Base-by-base conservation (phyloP, 768 basidiomycete species). In the Mycena alexandri region DNA sequence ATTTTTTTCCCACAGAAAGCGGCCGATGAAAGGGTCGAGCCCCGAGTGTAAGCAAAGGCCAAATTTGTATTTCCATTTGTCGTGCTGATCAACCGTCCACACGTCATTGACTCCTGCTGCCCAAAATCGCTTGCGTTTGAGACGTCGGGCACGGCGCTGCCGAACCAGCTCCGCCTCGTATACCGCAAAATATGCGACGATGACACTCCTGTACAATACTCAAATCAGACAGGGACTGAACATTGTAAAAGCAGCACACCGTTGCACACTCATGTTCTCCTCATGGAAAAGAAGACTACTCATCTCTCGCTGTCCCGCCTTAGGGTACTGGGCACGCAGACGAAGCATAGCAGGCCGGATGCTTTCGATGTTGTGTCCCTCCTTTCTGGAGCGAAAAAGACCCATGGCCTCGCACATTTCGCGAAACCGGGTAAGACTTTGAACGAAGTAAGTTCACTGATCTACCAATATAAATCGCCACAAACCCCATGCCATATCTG, bases 61-160 rank as follows among this genome's bases (percentile, higher is more conserved):
- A 68, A 76, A 80, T 12, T 72, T 58, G 21, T 59, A 59, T 41
- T 68, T 58, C 72, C 73, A 78, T 56, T 81, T 81, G 55, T 81
- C 77, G 63, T 81, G 78, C 59, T 80, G 79, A 56, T 80, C 77
- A 6, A 76, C 43, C 9, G 69, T 24, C 72, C 73, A 75, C 0
- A 77, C 2, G 55, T 82, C 74, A 25, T 78, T 79, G 1, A 78
- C 67, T 0, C 79, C 79, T 0, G 79, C 77, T 11, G 73, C 67
- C 67, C 72, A 79, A 52, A 78, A 80, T 0, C 44, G 62, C 5
- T 68, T 58, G 13, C 75, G 74, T 12, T 65, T 71, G 6, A 79
- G 69, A 0, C 67, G 50, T 6, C 46, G 19, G 4, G 61, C 58
- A 25, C 64, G 59, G 0, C 70, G 47, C n/a, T 64, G 52, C 0